Evolutionary conservation across 2,329 filamentous ascomycete species (phyloP).

Genomic region (Sporothrix phasma): DNA sequence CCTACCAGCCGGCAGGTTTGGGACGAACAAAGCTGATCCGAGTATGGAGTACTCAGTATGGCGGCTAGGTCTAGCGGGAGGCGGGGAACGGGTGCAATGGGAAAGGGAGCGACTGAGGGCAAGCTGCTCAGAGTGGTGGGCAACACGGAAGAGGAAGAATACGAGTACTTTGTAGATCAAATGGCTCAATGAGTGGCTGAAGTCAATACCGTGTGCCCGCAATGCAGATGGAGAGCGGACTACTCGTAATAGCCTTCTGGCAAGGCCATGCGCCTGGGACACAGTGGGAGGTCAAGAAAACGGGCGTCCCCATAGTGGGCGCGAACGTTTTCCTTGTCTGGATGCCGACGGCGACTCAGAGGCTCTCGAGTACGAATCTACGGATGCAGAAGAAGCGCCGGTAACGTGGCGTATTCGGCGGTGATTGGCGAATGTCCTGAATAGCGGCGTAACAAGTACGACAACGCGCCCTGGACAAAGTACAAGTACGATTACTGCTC

Average conservation of each 20-base stretch:
- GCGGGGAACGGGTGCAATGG: not conserved
- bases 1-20: not conserved
- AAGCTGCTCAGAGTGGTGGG: not conserved
- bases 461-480: too few species aligned
- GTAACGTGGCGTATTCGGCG: not conserved
- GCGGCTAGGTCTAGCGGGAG: slow-evolving; percentile 10
- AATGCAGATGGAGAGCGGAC: not conserved
- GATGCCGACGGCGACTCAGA: not conserved
- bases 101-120: not conserved
- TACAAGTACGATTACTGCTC: too few species aligned
- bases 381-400: not conserved
- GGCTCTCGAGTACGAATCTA: not conserved
- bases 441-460: too few species aligned
- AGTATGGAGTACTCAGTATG: not conserved
- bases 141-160: not conserved
- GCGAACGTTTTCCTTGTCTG: not conserved
- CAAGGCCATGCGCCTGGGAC: not conserved
- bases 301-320: not conserved
- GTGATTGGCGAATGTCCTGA: too few species aligned
- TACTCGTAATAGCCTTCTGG: not conserved
- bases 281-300: not conserved
- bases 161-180: too few species aligned
- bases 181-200: not conserved
- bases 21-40: not conserved
- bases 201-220: not conserved